phyloP scores from a whole-genome alignment of 106 monocot species.

The Platanthera zijinensis region DNA sequence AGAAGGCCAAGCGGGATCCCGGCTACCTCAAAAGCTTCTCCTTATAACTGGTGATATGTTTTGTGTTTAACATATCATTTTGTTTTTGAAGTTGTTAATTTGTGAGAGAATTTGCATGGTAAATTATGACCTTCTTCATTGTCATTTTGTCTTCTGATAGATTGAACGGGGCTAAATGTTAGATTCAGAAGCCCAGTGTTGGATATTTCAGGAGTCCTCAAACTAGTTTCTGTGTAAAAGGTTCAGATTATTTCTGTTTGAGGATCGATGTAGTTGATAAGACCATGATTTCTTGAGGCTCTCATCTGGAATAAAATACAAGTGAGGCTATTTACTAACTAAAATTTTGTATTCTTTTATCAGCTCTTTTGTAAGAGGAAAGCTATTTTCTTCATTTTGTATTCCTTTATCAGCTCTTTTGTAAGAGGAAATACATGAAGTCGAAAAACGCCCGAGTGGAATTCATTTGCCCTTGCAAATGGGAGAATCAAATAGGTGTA shows the following conservation, averaged over 20 bases:
- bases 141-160: background rate
- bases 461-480: too few species aligned
- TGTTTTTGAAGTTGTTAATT: background rate
- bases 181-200: background rate
- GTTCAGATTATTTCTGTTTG: background rate
- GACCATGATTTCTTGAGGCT: background rate
- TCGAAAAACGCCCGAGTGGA: too few species aligned
- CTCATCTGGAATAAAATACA: background rate
- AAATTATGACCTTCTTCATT: background rate
- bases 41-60: constrained; percentile 21
- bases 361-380: too few species aligned
- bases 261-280: background rate
- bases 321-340: background rate
- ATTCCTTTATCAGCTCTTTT: too few species aligned
- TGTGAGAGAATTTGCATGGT: background rate
- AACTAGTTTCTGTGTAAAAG: background rate
- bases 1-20: constrained; percentile 66
- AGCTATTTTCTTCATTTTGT: too few species aligned
- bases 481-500: too few species aligned
- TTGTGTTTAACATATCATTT: too few species aligned
- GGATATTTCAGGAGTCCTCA: background rate
- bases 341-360: background rate
- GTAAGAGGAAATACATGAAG: too few species aligned
- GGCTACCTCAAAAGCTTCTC: constrained; percentile 48
- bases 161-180: background rate